Conservation (phyloP, 1,284 basidiomycete species). For the Ustilago xerochloae region DNA sequence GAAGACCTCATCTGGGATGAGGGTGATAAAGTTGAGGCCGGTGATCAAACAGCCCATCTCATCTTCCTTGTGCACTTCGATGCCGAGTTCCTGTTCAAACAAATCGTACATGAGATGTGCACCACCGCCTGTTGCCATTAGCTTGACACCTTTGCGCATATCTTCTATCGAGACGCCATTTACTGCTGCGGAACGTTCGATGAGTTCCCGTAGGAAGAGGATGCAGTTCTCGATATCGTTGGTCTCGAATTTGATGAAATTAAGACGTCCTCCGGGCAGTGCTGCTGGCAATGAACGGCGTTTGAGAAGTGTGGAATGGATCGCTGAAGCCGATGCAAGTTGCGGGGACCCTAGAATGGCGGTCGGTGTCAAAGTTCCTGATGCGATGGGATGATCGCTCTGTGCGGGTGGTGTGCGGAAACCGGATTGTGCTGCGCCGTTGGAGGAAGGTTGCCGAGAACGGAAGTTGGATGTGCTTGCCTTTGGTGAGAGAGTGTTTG, state of each 20-base stretch:
- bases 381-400: constrained; percentile 38
- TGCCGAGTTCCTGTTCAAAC: constrained; percentile 79
- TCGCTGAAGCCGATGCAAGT: constrained; percentile 41
- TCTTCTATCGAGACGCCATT: constrained; percentile 88
- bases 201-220: constrained; percentile 86
- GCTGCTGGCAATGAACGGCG: constrained; percentile 60
- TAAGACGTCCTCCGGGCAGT: constrained; percentile 87
- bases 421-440: constrained; percentile 13
- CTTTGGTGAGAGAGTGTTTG: constrained; percentile 30
- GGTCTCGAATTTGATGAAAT: constrained; percentile 98
- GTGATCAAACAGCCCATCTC: constrained; percentile 99
- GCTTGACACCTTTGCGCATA: constrained; percentile 93
- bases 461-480: constrained; percentile 36
- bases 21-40: constrained; percentile 93
- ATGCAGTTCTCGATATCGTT: constrained; percentile 84
- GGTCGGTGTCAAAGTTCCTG: constrained; percentile 59
- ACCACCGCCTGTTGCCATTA: constrained; percentile 97
- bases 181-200: constrained; percentile 84
- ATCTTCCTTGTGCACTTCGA: constrained; percentile 88
- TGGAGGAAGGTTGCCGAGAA: constrained; percentile 39
- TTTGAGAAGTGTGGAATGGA: constrained; percentile 56
- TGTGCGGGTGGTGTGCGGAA: constrained; percentile 49
- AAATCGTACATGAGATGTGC: constrained; percentile 92
- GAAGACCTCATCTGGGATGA: constrained; percentile 97
- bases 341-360: constrained; percentile 47